A percentile compares a stretch with the other conserved stretches of the same genome.
These are phyloP conservation scores for Aspergillus chevalieri DNA, from an alignment of 2,329 filamentous ascomycete genomes.

Conservation along the genomic window DNA sequence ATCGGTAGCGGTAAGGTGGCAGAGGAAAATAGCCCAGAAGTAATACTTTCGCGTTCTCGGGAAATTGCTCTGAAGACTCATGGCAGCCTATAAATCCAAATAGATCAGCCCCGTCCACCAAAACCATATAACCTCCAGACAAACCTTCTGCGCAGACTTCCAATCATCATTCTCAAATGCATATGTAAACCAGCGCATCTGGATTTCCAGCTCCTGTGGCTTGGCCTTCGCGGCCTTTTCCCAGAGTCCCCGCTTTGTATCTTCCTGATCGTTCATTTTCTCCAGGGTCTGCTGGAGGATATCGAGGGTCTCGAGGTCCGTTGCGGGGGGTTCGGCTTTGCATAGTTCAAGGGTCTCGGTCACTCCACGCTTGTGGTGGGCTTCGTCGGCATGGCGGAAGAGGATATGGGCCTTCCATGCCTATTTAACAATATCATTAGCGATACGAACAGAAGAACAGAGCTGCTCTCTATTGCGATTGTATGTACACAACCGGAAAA, in stretches of 20 bases:
- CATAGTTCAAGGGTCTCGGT: slow-evolving; percentile 39
- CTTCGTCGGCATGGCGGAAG: slow-evolving; percentile 35
- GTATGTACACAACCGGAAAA: too few species aligned
- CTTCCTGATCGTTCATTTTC: slow-evolving; percentile 28
- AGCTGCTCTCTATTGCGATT: too few species aligned
- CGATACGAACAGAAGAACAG: not conserved
- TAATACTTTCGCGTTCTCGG: slow-evolving; percentile 43
- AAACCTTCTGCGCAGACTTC: slow-evolving; percentile 46
- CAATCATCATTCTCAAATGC: slow-evolving; percentile 39
- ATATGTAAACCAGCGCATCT: slow-evolving; percentile 40
- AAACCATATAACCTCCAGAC: slow-evolving; percentile 7
- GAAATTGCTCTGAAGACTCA: slow-evolving; percentile 46
- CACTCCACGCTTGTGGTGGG: slow-evolving; percentile 38
- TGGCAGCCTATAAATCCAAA: slow-evolving; percentile 35
- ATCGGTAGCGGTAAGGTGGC: slow-evolving; percentile 36
- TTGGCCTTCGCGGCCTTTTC: slow-evolving; percentile 42
- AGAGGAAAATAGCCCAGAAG: slow-evolving; percentile 46
- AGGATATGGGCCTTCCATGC: slow-evolving; percentile 41
- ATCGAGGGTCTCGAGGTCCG: slow-evolving; percentile 41
- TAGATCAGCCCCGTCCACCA: not conserved
- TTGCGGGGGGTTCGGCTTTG: slow-evolving; percentile 36
- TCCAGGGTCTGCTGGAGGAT: slow-evolving; percentile 37
- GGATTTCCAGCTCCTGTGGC: slow-evolving; percentile 39
- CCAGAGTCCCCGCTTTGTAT: slow-evolving; percentile 36
- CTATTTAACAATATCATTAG: slow-evolving; percentile 14